Base-by-base conservation (phyloP, 495 filamentous ascomycete species). In the Geoglossum glabrum region DNA sequence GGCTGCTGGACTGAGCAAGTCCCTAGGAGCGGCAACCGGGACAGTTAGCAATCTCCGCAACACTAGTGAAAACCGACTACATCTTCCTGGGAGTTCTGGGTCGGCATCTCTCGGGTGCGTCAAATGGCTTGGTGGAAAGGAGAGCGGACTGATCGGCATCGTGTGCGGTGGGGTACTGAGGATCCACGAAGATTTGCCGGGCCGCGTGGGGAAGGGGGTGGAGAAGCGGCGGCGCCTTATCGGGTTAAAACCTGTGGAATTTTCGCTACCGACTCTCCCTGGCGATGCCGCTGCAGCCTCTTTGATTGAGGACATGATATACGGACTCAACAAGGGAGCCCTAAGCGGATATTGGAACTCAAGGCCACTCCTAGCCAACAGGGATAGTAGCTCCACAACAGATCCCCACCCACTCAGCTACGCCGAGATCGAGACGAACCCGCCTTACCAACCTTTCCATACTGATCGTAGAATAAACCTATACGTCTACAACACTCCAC, bases 371-470 rank as follows among this genome's bases (percentile, higher is more conserved):
- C 7, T 33, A 50, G 19, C 33, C 45, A 1, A 45, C 55, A n/a
- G 47, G 56, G 30, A 34, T 25, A 5, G 21, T 54, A 54, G 26
- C 23, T 11, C 51, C 63, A 21, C 62, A 54, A 33, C 65, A 19
- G 68, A 72, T 40, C 68, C 68, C 25, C 74, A 79, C 59, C 76
- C 76, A 2, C 68, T 94, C 54, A 87, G 87, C 4, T 83, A 88
- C 61, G 85, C 88, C 1, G 90, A 96, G 71, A 90, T 95, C 60
- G 90, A 96, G 66, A 92, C 89, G 1, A 92, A 87, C 60, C 83
- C 86, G 8, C 83, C 87, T 1, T 95, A 90, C 59, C 86, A 89
- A 60, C 87, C 90, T 0, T 94, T 95, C 70, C 87, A 94, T 65
- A 90, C 86, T 0, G 88, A 95, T 61, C 78, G 80, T 21, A 78